phyloP scores from a whole-genome alignment of 331 rosid species.

The Telfairia occidentalis region DNA sequence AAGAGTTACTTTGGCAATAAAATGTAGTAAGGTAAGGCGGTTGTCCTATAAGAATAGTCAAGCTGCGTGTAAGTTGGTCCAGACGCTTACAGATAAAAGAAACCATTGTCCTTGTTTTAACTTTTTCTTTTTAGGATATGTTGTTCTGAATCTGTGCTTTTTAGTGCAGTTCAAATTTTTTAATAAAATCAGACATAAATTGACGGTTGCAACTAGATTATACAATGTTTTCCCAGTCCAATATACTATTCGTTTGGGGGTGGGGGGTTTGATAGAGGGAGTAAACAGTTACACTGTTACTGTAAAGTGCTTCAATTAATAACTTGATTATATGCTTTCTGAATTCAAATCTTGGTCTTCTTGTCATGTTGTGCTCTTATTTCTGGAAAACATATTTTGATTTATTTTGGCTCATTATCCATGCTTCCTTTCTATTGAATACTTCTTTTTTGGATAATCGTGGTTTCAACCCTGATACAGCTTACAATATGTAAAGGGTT shows the following conservation, averaged over 20 bases:
- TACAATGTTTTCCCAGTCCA: background rate
- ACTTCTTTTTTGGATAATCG: background rate
- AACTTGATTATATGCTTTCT: background rate
- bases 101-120: too few relatives aligned
- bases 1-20: too few relatives aligned
- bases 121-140: too few relatives aligned
- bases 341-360: background rate
- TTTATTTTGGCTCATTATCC: background rate
- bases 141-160: background rate
- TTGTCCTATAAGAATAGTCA: too few relatives aligned
- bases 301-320: background rate
- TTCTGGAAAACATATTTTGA: background rate
- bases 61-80: too few relatives aligned
- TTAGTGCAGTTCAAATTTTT: too few relatives aligned
- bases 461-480: background rate
- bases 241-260: background rate
- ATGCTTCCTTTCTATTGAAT: background rate
- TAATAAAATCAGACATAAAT: too few relatives aligned
- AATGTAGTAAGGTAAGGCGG: too few relatives aligned
- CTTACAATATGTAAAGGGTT: background rate
- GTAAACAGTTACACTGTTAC: background rate
- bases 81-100: too few relatives aligned
- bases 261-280: background rate
- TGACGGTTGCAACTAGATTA: too few relatives aligned
- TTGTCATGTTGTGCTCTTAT: background rate